Evolutionary conservation across 352 stramenopile genomes (phyloP).

Genomic region (Pythium dissimile): DNA sequence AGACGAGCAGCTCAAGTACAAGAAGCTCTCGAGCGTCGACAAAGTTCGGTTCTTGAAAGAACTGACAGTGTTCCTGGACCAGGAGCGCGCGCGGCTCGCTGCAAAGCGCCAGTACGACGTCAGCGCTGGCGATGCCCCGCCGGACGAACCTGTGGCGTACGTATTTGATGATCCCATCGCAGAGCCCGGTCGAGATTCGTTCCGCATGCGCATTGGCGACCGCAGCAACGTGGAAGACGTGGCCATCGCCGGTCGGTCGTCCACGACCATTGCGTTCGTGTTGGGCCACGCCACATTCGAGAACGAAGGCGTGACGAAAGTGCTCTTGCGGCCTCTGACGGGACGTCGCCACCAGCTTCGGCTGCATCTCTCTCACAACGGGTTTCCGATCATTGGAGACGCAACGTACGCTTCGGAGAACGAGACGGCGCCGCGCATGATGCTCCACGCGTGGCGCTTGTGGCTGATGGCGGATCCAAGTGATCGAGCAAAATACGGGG

Average conservation of each 20-base stretch:
- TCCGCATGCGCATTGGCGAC: slow-evolving; percentile 68
- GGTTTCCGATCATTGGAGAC: slow-evolving; percentile 74
- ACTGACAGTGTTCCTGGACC: slow-evolving; percentile 47
- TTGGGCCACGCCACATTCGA: slow-evolving; percentile 55
- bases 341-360: slow-evolving; percentile 83
- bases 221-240: slow-evolving; percentile 11
- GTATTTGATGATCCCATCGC: slow-evolving; percentile 76
- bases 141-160: slow-evolving; percentile 59
- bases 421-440: slow-evolving; percentile 73
- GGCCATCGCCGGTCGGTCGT: slow-evolving; percentile 37
- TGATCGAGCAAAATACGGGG: slow-evolving; percentile 47
- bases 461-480: slow-evolving; percentile 50
- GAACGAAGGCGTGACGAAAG: slow-evolving; percentile 74
- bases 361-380: slow-evolving; percentile 70
- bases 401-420: slow-evolving; percentile 66
- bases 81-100: slow-evolving; percentile 38
- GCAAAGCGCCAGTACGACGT: slow-evolving; percentile 54
- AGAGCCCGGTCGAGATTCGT: slow-evolving; percentile 51
- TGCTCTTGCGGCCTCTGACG: slow-evolving; percentile 71
- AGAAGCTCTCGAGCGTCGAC: slow-evolving; percentile 34
- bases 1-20: slow-evolving; percentile 47
- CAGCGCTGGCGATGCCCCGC: background rate
- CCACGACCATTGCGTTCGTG: slow-evolving; percentile 75
- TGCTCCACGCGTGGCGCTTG: slow-evolving; percentile 81
- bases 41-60: slow-evolving; percentile 54